These are phyloP conservation scores for Stromatinia cepivora DNA, from an alignment of 2,329 filamentous ascomycete genomes.

Conservation along the genomic window DNA sequence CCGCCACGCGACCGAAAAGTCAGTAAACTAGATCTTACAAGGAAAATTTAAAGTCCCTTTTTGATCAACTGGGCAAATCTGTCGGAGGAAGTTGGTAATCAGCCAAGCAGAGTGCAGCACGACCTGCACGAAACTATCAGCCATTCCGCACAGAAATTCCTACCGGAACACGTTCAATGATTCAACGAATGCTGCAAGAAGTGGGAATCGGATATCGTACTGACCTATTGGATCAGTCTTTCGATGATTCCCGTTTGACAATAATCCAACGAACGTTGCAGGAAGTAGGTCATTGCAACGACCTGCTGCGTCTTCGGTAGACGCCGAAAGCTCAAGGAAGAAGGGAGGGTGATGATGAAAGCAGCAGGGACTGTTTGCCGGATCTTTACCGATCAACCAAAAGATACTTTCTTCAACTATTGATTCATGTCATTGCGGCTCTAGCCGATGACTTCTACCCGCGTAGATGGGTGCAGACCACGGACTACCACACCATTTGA, in stretches of 20 bases:
- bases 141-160: not conserved
- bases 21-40: slow-evolving; percentile 1
- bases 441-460: too few relatives aligned
- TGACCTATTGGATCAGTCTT: too few relatives aligned
- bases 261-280: slow-evolving; percentile 31
- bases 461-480: not conserved
- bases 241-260: too few relatives aligned
- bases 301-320: slow-evolving; percentile 24
- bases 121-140: not conserved
- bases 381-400: not conserved
- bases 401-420: too few relatives aligned
- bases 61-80: slow-evolving; percentile 5
- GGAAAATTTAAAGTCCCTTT: not conserved
- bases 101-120: slow-evolving; percentile 35
- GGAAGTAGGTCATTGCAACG: slow-evolving; percentile 36
- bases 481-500: too few relatives aligned
- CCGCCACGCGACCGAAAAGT: not conserved
- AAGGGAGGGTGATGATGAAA: not conserved
- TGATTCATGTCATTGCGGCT: too few relatives aligned
- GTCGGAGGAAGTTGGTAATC: slow-evolving; percentile 45
- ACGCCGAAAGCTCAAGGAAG: not conserved
- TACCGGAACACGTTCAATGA: not conserved
- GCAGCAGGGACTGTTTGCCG: not conserved
- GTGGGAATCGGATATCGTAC: too few relatives aligned
- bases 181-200: slow-evolving; percentile 34